Percentiles rank a stretch among this genome's conserved stretches.
These are phyloP conservation scores for Cercospora canescens DNA, from an alignment of 2,329 filamentous ascomycete genomes.

Conservation along the genomic window DNA sequence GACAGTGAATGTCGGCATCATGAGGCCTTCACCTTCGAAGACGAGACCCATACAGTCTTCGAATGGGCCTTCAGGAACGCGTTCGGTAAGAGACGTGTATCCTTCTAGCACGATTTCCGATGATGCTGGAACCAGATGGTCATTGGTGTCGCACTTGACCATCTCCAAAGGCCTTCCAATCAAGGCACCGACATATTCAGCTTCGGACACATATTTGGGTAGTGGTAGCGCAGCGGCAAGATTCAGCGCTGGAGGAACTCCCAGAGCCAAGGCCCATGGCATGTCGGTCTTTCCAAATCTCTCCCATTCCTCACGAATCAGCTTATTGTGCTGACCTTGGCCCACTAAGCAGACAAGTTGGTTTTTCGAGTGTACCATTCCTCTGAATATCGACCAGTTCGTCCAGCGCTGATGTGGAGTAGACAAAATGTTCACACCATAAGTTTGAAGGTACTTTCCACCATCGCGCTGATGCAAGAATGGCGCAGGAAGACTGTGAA, in stretches of 20 bases:
- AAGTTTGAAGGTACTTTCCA: constrained; percentile 54
- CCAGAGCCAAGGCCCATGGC: constrained; percentile 51
- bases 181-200: constrained; percentile 51
- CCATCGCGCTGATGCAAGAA: constrained; percentile 49
- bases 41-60: constrained; percentile 19
- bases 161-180: constrained; percentile 48
- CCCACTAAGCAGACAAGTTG: constrained; percentile 46
- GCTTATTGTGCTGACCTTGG: constrained; percentile 49
- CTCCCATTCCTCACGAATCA: constrained; percentile 49
- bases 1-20: constrained; percentile 45
- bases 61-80: constrained; percentile 5
- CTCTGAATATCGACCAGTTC: constrained; percentile 49
- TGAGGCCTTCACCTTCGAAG: constrained; percentile 44
- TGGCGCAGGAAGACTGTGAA: constrained; percentile 39
- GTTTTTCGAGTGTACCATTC: constrained; percentile 50
- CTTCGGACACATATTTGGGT: constrained; percentile 52
- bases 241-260: constrained; percentile 50
- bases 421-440: constrained; percentile 51
- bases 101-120: constrained; percentile 56
- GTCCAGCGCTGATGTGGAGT: constrained; percentile 50
- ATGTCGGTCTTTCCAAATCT: constrained; percentile 47
- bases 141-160: constrained; percentile 55
- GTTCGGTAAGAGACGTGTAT: constrained; percentile 38
- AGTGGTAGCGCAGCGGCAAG: constrained; percentile 42
- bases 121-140: constrained; percentile 51